These are phyloP conservation scores for Hypoxylon intermedium DNA, from an alignment of 495 filamentous ascomycete genomes.

Conservation along the genomic window DNA sequence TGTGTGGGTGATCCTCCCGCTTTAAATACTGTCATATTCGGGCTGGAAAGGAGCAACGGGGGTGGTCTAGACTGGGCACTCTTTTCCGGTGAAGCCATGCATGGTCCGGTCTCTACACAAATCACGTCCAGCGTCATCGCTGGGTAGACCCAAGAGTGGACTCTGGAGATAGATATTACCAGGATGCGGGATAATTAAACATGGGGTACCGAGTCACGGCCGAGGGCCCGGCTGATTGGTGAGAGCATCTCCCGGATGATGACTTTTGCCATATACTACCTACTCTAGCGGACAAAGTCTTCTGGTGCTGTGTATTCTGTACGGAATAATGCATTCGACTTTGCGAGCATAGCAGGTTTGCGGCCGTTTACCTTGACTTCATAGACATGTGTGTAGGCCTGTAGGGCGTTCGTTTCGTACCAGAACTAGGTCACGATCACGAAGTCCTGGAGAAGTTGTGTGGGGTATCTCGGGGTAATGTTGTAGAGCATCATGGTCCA, in stretches of 20 bases:
- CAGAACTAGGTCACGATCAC: neutral
- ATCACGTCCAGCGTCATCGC: conserved; percentile 9
- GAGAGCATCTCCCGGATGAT: conserved; percentile 4
- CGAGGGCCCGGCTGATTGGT: conserved; percentile 27
- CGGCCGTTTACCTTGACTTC: neutral
- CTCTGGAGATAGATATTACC: conserved; percentile 29
- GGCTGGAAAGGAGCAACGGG: conserved; percentile 1
- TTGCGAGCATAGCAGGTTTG: neutral
- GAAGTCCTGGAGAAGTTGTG: conserved; percentile 28
- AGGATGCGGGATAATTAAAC: conserved; percentile 37
- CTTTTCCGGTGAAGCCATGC: conserved; percentile 11
- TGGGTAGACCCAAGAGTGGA: conserved; percentile 2
- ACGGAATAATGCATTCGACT: neutral
- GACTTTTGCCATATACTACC: conserved; percentile 1
- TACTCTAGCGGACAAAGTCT: neutral
- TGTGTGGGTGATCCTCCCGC: neutral
- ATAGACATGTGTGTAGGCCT: neutral
- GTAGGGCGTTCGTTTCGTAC: neutral
- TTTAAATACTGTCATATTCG: conserved; percentile 24
- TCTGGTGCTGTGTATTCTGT: neutral
- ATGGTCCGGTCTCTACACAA: conserved; percentile 1
- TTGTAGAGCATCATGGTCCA: neutral
- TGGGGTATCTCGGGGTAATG: conserved; percentile 38
- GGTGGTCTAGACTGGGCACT: conserved; percentile 7
- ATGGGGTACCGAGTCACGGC: conserved; percentile 31